Percentiles rank a stretch among this genome's conserved stretches.
phyloP scores from a whole-genome alignment of 2,329 filamentous ascomycete species.

The Nemania sp. region DNA sequence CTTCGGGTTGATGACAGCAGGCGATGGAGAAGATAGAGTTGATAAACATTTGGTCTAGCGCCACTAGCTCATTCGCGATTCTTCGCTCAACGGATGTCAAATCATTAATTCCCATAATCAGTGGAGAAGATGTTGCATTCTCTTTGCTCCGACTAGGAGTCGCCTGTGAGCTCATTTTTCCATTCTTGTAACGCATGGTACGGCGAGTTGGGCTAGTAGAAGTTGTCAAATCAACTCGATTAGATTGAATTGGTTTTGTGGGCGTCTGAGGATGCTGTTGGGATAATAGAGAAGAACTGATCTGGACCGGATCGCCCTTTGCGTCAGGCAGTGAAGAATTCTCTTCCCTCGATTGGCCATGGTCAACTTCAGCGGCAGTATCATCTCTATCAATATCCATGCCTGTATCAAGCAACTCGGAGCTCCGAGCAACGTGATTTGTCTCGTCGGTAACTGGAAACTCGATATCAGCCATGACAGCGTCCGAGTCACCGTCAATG shows the following conservation, averaged over 20 bases:
- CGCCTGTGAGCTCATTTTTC: slow-evolving; percentile 11
- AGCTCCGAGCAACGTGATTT: no score
- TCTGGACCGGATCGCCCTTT: background rate
- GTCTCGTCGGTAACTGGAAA: background rate
- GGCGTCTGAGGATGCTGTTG: slow-evolving; percentile 18
- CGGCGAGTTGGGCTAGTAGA: slow-evolving; percentile 13
- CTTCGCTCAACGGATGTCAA: slow-evolving; percentile 27
- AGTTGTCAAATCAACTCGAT: slow-evolving; percentile 30
- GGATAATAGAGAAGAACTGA: background rate
- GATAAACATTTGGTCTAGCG: slow-evolving; percentile 27
- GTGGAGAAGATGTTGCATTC: background rate
- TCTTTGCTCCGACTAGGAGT: background rate
- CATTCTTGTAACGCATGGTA: slow-evolving; percentile 10
- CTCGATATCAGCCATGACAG: slow-evolving; percentile 11
- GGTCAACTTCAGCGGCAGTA: background rate
- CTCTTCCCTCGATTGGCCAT: background rate
- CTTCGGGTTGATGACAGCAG: slow-evolving; percentile 5
- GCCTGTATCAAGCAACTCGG: background rate
- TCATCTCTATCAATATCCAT: background rate
- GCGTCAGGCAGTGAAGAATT: background rate
- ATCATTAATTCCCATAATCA: slow-evolving; percentile 33
- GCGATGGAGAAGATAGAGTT: slow-evolving; percentile 34
- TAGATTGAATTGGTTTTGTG: slow-evolving; percentile 10
- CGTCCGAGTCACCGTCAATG: slow-evolving; percentile 43
- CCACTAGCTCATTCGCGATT: slow-evolving; percentile 37